Evolutionary conservation across 1,284 basidiomycete genomes (phyloP).

Genomic region (Mycena sp.): DNA sequence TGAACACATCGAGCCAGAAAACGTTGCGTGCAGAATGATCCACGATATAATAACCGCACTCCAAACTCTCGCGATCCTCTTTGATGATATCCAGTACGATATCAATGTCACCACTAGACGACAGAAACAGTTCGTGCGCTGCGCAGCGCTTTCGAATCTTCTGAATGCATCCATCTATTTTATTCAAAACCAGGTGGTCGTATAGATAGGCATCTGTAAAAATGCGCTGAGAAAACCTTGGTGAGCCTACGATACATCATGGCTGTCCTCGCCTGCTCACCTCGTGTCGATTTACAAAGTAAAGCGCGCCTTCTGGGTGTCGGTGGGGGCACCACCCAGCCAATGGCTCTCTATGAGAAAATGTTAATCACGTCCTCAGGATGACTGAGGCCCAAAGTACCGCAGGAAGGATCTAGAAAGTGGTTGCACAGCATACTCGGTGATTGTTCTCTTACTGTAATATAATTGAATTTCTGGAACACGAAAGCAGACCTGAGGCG

Average conservation of each 20-base stretch:
- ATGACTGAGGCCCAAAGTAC: too few species aligned
- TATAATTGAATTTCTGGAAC: too few species aligned
- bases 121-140: not conserved
- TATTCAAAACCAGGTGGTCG: not conserved
- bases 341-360: not conserved
- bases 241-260: not conserved
- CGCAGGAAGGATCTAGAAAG: too few species aligned
- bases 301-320: constrained; percentile 11
- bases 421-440: too few species aligned
- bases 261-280: not conserved
- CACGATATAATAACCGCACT: constrained; percentile 10
- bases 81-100: not conserved
- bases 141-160: not conserved
- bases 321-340: not conserved
- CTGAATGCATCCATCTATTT: not conserved
- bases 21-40: not conserved
- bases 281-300: not conserved
- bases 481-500: too few species aligned
- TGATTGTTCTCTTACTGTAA: too few species aligned
- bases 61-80: not conserved
- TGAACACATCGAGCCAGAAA: constrained; percentile 2
- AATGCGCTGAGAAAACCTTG: not conserved
- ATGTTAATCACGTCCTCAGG: too few species aligned
- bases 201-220: not conserved
- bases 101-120: not conserved